A percentile compares a stretch with the other conserved stretches of the same genome.
These are phyloP conservation scores for Prunus armeniaca DNA, from an alignment of 306 rosid species.

Conservation along the genomic window DNA sequence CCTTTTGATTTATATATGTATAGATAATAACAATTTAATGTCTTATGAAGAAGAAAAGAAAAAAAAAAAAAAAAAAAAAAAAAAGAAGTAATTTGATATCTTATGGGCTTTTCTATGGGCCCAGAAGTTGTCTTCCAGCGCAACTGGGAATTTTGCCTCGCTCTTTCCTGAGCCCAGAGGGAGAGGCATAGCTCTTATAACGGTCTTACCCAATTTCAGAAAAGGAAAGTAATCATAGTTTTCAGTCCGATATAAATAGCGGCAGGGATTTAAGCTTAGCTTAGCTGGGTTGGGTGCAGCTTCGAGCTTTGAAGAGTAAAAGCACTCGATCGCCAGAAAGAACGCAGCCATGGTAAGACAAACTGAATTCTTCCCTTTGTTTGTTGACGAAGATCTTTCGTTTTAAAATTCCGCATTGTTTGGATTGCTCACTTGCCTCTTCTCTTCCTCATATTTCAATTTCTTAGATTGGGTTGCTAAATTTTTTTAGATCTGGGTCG, in stretches of 20 bases:
- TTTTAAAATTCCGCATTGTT: not conserved
- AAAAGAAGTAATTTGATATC: no score
- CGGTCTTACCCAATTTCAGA: not conserved
- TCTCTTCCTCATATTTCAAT: not conserved
- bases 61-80: no score
- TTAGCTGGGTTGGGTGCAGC: not conserved
- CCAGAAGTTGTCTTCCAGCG: not conserved
- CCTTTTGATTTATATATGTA: no score
- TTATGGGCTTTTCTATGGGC: not conserved
- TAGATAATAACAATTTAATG: no score
- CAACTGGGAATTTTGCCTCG: not conserved
- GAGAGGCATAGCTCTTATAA: not conserved
- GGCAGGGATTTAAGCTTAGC: not conserved
- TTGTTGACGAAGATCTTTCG: not conserved
- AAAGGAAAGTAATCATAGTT: no score
- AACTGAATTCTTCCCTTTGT: not conserved
- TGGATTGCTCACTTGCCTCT: not conserved
- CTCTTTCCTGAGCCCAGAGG: not conserved
- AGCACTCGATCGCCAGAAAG: not conserved
- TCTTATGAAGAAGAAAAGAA: no score
- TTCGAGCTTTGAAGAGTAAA: not conserved
- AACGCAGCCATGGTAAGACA: conserved; percentile 5
- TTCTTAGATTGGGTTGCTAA: not conserved
- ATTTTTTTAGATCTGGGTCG: conserved; percentile 20
- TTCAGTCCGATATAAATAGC: not conserved